Conservation (phyloP, 257 asterid species). For the Nicotiana tabacum region DNA sequence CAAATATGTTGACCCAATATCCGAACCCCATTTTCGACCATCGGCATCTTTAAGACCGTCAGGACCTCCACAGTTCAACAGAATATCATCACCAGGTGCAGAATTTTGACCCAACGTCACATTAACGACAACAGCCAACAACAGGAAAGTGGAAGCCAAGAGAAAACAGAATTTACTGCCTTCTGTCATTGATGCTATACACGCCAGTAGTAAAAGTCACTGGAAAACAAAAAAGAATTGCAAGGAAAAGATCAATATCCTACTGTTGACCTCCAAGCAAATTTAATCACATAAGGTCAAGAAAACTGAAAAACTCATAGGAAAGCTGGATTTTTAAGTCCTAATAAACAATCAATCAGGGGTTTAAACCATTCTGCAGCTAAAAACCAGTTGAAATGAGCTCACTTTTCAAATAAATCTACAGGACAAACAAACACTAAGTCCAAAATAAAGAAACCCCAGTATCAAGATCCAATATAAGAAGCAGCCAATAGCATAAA, state of each 20-base stretch:
- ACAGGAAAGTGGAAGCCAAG: conserved; percentile 3
- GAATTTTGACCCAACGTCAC: conserved; percentile 28
- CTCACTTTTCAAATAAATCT: background rate
- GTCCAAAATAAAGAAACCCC: background rate
- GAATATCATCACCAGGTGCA: conserved; percentile 62
- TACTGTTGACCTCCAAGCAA: background rate
- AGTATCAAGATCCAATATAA: background rate
- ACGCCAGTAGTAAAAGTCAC: background rate
- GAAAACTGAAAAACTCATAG: background rate
- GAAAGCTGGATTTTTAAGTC: background rate
- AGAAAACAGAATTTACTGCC: background rate
- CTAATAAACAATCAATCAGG: background rate
- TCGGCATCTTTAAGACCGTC: conserved; percentile 51
- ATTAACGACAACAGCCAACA: conserved; percentile 2
- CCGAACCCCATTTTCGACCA: conserved; percentile 73
- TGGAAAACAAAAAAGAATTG: background rate
- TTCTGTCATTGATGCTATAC: conserved; percentile 4
- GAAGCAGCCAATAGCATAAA: background rate
- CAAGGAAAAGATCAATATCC: background rate
- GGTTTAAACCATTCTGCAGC: no score
- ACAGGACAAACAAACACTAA: background rate
- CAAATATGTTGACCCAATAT: conserved; percentile 63
- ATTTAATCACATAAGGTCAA: background rate
- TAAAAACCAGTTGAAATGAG: background rate
- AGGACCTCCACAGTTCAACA: conserved; percentile 84